Evolutionary conservation across 2,329 filamentous ascomycete species (phyloP).

Genomic region (Zelopaecilomyces penicillatus): DNA sequence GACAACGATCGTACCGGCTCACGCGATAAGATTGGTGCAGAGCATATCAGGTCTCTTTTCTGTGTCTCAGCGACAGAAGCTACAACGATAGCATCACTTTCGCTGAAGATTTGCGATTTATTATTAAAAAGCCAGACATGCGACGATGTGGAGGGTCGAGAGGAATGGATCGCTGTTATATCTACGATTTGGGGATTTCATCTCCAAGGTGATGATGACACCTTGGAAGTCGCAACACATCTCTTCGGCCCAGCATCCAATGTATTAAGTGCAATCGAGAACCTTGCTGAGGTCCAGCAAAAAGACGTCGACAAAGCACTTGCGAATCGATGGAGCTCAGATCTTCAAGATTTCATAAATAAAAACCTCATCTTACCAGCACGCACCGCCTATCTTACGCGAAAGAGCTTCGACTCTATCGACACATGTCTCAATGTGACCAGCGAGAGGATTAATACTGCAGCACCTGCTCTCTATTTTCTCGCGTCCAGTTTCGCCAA

Average conservation of each 20-base stretch:
- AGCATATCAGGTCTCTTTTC: conserved; percentile 51
- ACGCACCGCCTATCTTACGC: conserved; percentile 37
- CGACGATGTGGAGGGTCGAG: conserved; percentile 29
- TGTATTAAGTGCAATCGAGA: conserved; percentile 34
- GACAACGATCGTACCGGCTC: conserved; percentile 27
- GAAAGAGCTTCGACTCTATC: conserved; percentile 32
- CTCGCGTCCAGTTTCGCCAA: conserved; percentile 26
- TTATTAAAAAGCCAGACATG: conserved; percentile 23
- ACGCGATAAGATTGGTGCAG: conserved; percentile 43
- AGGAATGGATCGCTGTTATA: conserved; percentile 40
- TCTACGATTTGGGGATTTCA: conserved; percentile 45
- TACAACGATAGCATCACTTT: conserved; percentile 34
- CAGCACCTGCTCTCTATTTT: conserved; percentile 37
- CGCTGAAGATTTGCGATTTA: conserved; percentile 37
- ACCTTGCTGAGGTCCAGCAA: conserved; percentile 15
- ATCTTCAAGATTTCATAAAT: conserved; percentile 41
- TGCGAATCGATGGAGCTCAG: conserved; percentile 32
- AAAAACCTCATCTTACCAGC: conserved; percentile 44
- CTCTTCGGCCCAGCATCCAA: conserved; percentile 31
- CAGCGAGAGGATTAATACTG: conserved; percentile 24
- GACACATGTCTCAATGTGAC: conserved; percentile 32
- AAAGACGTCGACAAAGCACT: conserved; percentile 11
- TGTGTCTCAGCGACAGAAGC: conserved; percentile 40
- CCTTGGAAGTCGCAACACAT: conserved; percentile 38
- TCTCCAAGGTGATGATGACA: conserved; percentile 40